Percentiles rank a stretch among this genome's conserved stretches.
These are phyloP conservation scores for Gardenia jasminoides DNA, from an alignment of 257 asterid genomes.

Conservation along the genomic window DNA sequence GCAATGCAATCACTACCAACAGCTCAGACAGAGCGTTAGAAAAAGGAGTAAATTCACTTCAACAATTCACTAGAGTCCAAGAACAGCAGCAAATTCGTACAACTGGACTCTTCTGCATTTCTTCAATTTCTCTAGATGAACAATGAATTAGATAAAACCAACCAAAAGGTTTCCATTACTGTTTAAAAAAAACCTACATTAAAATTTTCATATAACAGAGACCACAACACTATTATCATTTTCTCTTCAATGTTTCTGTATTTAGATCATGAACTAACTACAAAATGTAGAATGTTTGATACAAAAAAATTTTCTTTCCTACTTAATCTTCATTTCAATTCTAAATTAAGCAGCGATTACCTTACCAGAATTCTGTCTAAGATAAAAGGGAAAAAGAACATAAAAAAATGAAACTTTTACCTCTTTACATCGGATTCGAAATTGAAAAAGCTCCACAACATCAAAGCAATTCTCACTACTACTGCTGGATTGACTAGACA, in stretches of 20 bases:
- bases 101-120: neutral
- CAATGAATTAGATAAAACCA: neutral
- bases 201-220: neutral
- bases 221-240: neutral
- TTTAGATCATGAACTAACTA: neutral
- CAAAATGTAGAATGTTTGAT: neutral
- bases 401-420: conserved; percentile 28
- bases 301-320: neutral
- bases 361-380: neutral
- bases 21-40: neutral
- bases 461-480: conserved; percentile 43
- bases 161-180: neutral
- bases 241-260: neutral
- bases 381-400: neutral
- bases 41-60: neutral
- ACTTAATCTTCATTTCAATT: neutral
- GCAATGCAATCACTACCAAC: neutral
- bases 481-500: conserved; percentile 52
- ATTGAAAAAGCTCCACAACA: conserved; percentile 54
- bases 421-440: conserved; percentile 70
- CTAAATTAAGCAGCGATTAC: neutral
- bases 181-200: neutral
- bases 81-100: neutral
- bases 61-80: neutral
- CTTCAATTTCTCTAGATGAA: neutral